Evolutionary conservation across 2,329 filamentous ascomycete species (phyloP).

Genomic region (Fusarium piperis): DNA sequence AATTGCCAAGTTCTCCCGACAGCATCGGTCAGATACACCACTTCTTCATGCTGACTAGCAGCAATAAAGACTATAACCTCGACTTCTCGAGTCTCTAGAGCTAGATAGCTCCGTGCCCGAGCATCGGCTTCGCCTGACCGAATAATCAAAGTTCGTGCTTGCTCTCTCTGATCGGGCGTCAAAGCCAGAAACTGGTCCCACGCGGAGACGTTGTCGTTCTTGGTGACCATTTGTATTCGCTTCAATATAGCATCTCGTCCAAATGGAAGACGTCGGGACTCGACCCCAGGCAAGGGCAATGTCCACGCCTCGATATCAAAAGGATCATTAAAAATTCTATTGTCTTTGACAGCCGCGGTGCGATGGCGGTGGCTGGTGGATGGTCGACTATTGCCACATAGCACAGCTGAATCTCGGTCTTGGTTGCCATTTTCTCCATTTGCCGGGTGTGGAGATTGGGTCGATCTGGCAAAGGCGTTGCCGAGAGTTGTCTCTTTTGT

Average conservation of each 20-base stretch:
- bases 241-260: neutral
- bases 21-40: neutral
- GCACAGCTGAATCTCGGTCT: neutral
- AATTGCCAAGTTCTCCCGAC: neutral
- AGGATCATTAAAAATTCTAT: neutral
- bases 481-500: neutral
- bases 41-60: neutral
- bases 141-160: neutral
- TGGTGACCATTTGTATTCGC: neutral
- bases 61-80: neutral
- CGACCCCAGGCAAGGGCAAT: neutral
- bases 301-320: neutral
- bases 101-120: neutral
- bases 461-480: neutral
- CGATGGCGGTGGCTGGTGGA: neutral
- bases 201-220: neutral
- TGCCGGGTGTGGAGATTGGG: neutral
- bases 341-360: neutral
- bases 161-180: neutral
- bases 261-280: neutral
- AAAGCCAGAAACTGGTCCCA: neutral
- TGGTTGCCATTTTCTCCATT: neutral
- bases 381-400: neutral
- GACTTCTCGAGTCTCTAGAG: neutral
- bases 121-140: neutral